phyloP scores from a whole-genome alignment of 257 asterid genomes.

The Forsythia suspensa region DNA sequence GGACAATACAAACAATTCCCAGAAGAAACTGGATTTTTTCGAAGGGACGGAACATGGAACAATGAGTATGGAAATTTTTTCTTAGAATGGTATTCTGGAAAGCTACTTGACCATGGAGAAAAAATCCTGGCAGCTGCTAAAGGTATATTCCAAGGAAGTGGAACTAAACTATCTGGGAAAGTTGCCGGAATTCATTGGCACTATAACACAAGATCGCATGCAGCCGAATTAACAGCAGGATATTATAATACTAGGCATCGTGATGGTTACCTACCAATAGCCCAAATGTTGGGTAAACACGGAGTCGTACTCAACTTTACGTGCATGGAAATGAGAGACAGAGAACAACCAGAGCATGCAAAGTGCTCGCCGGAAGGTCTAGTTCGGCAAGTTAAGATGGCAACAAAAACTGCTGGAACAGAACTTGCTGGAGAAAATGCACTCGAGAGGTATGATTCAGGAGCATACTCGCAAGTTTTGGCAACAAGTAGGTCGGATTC shows the following conservation, averaged over 20 bases:
- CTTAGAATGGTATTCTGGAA: constrained; percentile 76
- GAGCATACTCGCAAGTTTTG: constrained; percentile 69
- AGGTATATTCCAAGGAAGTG: constrained; percentile 62
- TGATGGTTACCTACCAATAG: constrained; percentile 85
- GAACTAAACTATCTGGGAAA: constrained; percentile 81
- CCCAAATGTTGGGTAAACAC: constrained; percentile 71
- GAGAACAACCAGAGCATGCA: constrained; percentile 73
- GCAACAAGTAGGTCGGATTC: constrained; percentile 69
- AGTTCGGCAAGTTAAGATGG: constrained; percentile 80
- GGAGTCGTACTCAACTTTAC: constrained; percentile 73
- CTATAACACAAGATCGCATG: constrained; percentile 86
- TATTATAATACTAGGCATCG: constrained; percentile 75
- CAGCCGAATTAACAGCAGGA: constrained; percentile 88
- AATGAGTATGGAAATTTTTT: constrained; percentile 83
- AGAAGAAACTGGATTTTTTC: constrained; percentile 81
- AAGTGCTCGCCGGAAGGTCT: constrained; percentile 89
- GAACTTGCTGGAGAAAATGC: constrained; percentile 97
- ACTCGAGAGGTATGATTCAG: constrained; percentile 73
- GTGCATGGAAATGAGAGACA: constrained; percentile 92
- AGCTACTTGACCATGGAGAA: constrained; percentile 81
- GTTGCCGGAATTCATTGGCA: constrained; percentile 97
- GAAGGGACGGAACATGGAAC: constrained; percentile 77
- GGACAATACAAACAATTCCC: constrained; percentile 82
- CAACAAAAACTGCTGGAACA: constrained; percentile 57
- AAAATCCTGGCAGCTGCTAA: constrained; percentile 68